These are phyloP conservation scores for Stereum hirsutum DNA, from an alignment of 1,284 basidiomycete genomes.

Conservation along the genomic window DNA sequence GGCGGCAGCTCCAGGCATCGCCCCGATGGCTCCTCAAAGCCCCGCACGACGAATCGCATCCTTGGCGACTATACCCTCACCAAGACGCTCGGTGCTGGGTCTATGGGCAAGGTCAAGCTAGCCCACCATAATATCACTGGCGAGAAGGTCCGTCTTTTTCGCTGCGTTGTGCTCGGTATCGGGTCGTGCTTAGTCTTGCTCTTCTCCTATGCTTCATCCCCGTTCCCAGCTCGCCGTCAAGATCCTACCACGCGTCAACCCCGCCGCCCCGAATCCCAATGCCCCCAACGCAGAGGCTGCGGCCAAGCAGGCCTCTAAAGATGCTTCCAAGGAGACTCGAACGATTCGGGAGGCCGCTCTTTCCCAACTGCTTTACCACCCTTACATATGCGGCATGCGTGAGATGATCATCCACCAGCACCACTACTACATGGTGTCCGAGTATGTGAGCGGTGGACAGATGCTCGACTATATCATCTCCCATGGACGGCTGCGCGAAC, in stretches of 20 bases:
- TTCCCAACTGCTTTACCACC: slow-evolving; percentile 92
- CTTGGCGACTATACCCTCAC: slow-evolving; percentile 94
- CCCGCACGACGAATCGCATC: slow-evolving; percentile 45
- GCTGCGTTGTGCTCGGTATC: neutral
- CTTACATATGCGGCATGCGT: slow-evolving; percentile 98
- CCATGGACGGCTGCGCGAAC: slow-evolving; percentile 91
- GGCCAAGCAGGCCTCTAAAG: slow-evolving; percentile 81
- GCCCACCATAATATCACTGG: slow-evolving; percentile 85
- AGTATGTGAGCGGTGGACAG: slow-evolving; percentile 98
- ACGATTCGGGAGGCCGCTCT: slow-evolving; percentile 93
- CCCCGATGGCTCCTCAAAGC: slow-evolving; percentile 13
- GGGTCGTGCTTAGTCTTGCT: neutral
- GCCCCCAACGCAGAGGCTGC: slow-evolving; percentile 45
- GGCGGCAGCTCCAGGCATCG: slow-evolving; percentile 16
- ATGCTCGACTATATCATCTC: slow-evolving; percentile 99
- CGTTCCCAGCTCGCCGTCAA: slow-evolving; percentile 86
- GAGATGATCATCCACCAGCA: slow-evolving; percentile 95
- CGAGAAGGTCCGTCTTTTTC: slow-evolving; percentile 68
- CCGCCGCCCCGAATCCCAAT: slow-evolving; percentile 35
- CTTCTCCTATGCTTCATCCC: neutral
- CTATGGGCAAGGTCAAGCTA: slow-evolving; percentile 99
- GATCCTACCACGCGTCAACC: slow-evolving; percentile 84
- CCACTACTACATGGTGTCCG: slow-evolving; percentile 99
- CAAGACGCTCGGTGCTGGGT: slow-evolving; percentile 95
- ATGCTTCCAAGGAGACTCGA: slow-evolving; percentile 93